Evolutionary conservation across 2,329 filamentous ascomycete species (phyloP).

Genomic region (Claviceps arundinis): DNA sequence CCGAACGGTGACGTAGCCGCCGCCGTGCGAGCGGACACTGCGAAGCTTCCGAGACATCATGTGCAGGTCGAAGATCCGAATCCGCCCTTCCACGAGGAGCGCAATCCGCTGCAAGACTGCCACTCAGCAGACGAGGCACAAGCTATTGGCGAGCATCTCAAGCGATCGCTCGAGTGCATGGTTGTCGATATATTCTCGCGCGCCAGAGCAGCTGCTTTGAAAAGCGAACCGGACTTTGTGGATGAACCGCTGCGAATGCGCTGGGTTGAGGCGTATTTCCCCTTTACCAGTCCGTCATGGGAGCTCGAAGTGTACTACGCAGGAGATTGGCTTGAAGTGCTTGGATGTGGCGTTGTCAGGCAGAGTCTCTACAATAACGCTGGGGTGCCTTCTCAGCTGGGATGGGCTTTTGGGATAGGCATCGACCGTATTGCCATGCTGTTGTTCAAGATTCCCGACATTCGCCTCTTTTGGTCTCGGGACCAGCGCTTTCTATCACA

Average conservation of each 20-base stretch:
- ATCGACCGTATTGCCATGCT: constrained; percentile 96
- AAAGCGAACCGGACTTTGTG: constrained; percentile 32
- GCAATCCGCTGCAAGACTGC: constrained; percentile 67
- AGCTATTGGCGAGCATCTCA: constrained; percentile 73
- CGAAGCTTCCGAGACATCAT: constrained; percentile 56
- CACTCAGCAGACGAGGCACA: constrained; percentile 65
- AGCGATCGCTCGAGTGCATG: constrained; percentile 77
- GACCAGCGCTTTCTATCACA: constrained; percentile 79
- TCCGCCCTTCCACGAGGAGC: constrained; percentile 59
- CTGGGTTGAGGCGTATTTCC: constrained; percentile 97
- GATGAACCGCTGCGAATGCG: constrained; percentile 70
- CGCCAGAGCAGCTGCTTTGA: constrained; percentile 52
- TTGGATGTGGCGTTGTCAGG: constrained; percentile 83
- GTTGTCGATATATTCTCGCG: constrained; percentile 79
- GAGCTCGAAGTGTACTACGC: constrained; percentile 93
- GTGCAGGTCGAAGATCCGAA: constrained; percentile 75
- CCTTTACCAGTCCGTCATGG: constrained; percentile 91
- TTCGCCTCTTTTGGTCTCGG: constrained; percentile 87
- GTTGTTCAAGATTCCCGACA: constrained; percentile 90
- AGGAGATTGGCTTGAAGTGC: constrained; percentile 88
- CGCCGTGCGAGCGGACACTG: constrained; percentile 57
- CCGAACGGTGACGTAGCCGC: constrained; percentile 45
- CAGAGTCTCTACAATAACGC: constrained; percentile 72
- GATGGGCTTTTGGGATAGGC: constrained; percentile 93
- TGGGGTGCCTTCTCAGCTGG: constrained; percentile 58